Percentiles rank a stretch among this genome's conserved stretches.
These are phyloP conservation scores for Tremellales sp. DNA, from an alignment of 1,284 basidiomycete species.

Conservation along the genomic window DNA sequence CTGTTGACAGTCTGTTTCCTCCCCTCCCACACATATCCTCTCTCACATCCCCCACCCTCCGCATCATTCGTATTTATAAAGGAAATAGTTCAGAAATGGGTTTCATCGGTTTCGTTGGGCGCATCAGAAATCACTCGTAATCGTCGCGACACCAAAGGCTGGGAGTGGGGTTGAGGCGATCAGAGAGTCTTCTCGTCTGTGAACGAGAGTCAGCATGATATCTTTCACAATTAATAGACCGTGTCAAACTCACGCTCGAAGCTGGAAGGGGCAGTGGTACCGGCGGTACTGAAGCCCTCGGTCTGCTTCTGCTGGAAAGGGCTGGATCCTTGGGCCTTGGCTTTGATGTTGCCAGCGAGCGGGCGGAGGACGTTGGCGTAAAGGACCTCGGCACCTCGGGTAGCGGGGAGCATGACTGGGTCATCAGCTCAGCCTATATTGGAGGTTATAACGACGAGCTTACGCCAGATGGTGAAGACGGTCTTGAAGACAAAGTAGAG, in stretches of 20 bases:
- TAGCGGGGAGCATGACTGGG: conserved; percentile 44
- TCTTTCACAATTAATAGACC: not conserved
- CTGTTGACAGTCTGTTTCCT: no score
- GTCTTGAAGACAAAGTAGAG: conserved; percentile 89
- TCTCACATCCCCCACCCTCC: no score
- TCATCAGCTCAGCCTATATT: not conserved
- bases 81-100: no score
- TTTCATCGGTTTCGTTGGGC: not conserved
- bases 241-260: conserved; percentile 36
- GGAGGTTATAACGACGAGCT: conserved; percentile 16
- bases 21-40: no score
- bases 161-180: conserved; percentile 5
- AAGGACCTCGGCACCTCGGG: conserved; percentile 66
- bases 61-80: no score
- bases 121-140: not conserved
- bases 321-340: conserved; percentile 17
- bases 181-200: conserved; percentile 41
- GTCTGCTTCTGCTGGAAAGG: conserved; percentile 22
- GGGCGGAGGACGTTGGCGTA: conserved; percentile 68
- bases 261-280: conserved; percentile 38
- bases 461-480: conserved; percentile 72
- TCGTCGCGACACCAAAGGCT: not conserved
- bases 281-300: conserved; percentile 29
- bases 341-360: conserved; percentile 54
- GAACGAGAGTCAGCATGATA: not conserved